phyloP scores from a whole-genome alignment of 2,329 filamentous ascomycete species.

The Bipolaris oryzae region DNA sequence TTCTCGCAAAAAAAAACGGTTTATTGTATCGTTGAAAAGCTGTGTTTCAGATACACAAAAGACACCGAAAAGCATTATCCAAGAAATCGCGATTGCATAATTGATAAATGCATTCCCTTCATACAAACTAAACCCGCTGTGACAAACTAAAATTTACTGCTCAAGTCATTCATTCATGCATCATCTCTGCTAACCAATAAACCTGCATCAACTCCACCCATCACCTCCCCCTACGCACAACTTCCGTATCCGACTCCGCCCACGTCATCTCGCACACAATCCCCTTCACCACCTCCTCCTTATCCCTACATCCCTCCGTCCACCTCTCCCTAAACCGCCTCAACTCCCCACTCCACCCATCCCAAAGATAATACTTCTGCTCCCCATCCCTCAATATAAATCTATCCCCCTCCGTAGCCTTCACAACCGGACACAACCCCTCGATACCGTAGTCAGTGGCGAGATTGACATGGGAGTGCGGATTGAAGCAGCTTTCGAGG shows the following conservation, averaged over 20 bases:
- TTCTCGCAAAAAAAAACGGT: no score
- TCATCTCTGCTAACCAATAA: background rate
- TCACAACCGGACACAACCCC: slow-evolving; percentile 11
- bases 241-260: slow-evolving; percentile 7
- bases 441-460: slow-evolving; percentile 12
- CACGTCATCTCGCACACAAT: slow-evolving; percentile 8
- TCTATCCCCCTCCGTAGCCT: slow-evolving; percentile 1
- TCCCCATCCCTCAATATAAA: slow-evolving; percentile 11
- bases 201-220: no score
- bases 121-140: no score
- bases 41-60: no score
- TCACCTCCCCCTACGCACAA: background rate
- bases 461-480: slow-evolving; percentile 1
- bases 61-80: no score
- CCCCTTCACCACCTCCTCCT: slow-evolving; percentile 11
- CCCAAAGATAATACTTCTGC: slow-evolving; percentile 12
- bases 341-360: slow-evolving; percentile 10
- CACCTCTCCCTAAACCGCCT: slow-evolving; percentile 8
- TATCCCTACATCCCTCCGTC: slow-evolving; percentile 7
- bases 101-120: no score
- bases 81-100: no score
- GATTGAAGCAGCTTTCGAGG: slow-evolving; percentile 7
- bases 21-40: no score
- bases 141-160: no score
- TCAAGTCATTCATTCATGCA: background rate